Base-by-base conservation (phyloP, 495 filamentous ascomycete genomes). In the Clohesyomyces aquaticus region DNA sequence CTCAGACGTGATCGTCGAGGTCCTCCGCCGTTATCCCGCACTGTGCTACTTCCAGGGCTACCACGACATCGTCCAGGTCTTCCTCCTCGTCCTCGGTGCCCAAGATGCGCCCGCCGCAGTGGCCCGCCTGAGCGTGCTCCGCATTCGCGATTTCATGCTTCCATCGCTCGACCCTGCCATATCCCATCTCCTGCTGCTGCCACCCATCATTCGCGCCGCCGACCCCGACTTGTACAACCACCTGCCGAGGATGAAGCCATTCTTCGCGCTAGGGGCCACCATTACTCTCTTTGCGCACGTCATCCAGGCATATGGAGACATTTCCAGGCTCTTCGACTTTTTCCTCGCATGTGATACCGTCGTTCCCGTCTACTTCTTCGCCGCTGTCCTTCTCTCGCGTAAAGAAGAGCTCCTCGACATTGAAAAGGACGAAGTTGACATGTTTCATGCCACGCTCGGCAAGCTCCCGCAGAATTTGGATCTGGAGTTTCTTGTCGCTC, bases 21-120 rank as follows among this genome's bases (percentile, higher is more conserved):
- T 91, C 19, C 82, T 97, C 23, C 83, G 94, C 18, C 81, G 83
- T 10, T 81, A 96, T 70, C 95, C 94, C 3, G 87, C 88, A 78
- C 86, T 98, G 12, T 89, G 85, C 76, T 98, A 98, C 76, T 98
- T 98, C 77, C 94, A 98, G 80, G 94, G 94, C 63, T 98, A 96
- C 76, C 94, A 98, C 73, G 94, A 98, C 76, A 97, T 98, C 70
- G 93, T 89, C 65, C 95, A 98, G 73, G 94, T 98, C n/a, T 80
- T 98, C 48, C 83, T 97, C 3, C 82, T 98, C 16, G 91, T 96
- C 6, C 79, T 98, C 1, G 88, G 87, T 19, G 73, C 78, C 32
- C 80, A 83, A 4, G 59, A 77, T n/a, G 74, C 80, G 2, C 71
- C 79, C 26, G 68, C 76, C 2, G 86, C 88, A 27, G 85, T 96